Conservation (phyloP, 345 rosid genomes). For the Citrus trifoliata region DNA sequence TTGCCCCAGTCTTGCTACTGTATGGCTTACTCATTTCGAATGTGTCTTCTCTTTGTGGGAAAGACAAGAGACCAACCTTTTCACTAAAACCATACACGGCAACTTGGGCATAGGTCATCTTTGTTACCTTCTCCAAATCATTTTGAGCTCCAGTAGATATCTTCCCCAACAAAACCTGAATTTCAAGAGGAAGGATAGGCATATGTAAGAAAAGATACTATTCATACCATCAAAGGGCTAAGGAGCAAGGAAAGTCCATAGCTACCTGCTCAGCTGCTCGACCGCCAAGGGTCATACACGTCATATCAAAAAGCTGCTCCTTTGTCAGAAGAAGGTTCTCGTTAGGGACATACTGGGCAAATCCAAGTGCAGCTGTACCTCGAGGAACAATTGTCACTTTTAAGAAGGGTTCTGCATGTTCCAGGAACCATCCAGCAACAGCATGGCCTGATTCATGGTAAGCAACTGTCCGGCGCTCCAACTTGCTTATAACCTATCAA, state of each 20-base stretch:
- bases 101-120: constrained; percentile 95
- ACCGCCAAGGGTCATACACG: constrained; percentile 98
- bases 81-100: constrained; percentile 96
- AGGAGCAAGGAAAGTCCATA: background rate
- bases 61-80: constrained; percentile 92
- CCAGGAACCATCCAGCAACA: constrained; percentile 92
- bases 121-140: constrained; percentile 93
- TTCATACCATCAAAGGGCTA: background rate
- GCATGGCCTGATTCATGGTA: constrained; percentile 99
- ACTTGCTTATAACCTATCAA: constrained; percentile 80
- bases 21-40: constrained; percentile 81
- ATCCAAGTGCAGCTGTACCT: constrained; percentile 94
- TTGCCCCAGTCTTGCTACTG: constrained; percentile 85
- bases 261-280: constrained; percentile 95
- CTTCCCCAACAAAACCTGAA: constrained; percentile 78
- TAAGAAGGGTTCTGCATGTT: constrained; percentile 93
- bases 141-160: constrained; percentile 96
- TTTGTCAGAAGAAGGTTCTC: constrained; percentile 95
- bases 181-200: background rate
- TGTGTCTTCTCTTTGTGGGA: constrained; percentile 75
- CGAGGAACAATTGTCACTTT: constrained; percentile 98
- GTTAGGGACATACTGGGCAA: constrained; percentile 94
- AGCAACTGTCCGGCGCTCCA: constrained; percentile 86
- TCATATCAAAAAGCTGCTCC: constrained; percentile 93
- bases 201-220: background rate